Evolutionary conservation across 2,329 filamentous ascomycete species (phyloP).

Genomic region (Stagonosporopsis cucurbitacearum): DNA sequence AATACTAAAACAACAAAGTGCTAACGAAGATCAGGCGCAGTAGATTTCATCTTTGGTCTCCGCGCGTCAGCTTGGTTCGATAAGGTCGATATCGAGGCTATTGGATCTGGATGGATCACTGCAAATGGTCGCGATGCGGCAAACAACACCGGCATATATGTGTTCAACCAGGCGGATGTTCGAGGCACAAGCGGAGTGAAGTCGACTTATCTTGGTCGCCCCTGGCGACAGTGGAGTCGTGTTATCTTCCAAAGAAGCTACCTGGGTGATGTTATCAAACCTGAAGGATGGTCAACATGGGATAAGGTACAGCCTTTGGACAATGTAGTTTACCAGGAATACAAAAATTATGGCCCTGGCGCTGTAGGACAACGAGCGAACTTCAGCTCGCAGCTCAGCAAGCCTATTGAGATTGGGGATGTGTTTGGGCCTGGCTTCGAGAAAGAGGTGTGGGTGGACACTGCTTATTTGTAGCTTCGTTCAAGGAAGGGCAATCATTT

Average conservation of each 20-base stretch:
- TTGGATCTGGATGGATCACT: conserved; percentile 27
- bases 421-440: conserved; percentile 22
- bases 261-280: conserved; percentile 62
- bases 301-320: conserved; percentile 24
- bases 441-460: conserved; percentile 29
- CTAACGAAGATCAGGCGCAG: conserved; percentile 40
- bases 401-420: conserved; percentile 14
- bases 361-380: conserved; percentile 10
- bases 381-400: conserved; percentile 18
- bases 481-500: background rate
- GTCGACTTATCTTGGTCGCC: conserved; percentile 56
- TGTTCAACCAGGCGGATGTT: conserved; percentile 59
- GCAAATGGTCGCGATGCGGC: conserved; percentile 29
- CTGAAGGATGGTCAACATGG: conserved; percentile 59
- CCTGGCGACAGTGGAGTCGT: conserved; percentile 57
- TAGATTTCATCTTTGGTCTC: conserved; percentile 63
- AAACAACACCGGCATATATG: conserved; percentile 53
- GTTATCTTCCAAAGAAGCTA: conserved; percentile 57
- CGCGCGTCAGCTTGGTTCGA: conserved; percentile 57
- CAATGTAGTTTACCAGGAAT: conserved; percentile 25
- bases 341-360: conserved; percentile 27
- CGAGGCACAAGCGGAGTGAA: conserved; percentile 44
- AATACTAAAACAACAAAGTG: no score
- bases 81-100: conserved; percentile 35
- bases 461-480: conserved; percentile 10